These are phyloP conservation scores for Mycena floridula DNA, from an alignment of 768 basidiomycete genomes.

Conservation along the genomic window DNA sequence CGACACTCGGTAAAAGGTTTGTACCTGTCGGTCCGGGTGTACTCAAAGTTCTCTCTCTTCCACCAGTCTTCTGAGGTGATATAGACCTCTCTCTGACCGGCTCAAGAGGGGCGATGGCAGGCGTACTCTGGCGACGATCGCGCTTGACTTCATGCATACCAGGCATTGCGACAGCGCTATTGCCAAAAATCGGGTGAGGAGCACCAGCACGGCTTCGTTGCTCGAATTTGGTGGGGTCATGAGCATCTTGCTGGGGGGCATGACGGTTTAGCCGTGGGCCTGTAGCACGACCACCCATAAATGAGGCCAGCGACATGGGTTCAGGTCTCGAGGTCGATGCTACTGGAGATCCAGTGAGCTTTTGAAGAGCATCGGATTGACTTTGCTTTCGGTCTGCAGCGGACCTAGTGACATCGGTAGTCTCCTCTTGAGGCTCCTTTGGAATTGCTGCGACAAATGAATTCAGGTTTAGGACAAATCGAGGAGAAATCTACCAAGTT, in stretches of 20 bases:
- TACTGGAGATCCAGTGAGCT: slow-evolving; percentile 30
- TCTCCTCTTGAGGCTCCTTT: too few relatives aligned
- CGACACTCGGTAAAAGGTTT: too few relatives aligned
- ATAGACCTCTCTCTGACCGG: slow-evolving; percentile 29
- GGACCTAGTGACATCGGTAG: too few relatives aligned
- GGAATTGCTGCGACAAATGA: too few relatives aligned
- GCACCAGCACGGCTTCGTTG: slow-evolving; percentile 45
- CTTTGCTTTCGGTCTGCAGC: slow-evolving; percentile 30
- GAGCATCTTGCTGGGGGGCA: slow-evolving; percentile 63
- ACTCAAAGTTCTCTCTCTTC: slow-evolving; percentile 46
- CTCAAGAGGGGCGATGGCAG: slow-evolving; percentile 16
- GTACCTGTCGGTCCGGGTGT: too few relatives aligned
- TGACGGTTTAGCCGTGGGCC: slow-evolving; percentile 71
- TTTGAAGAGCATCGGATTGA: slow-evolving; percentile 41
- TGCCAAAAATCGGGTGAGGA: slow-evolving; percentile 74
- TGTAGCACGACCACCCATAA: slow-evolving; percentile 74
- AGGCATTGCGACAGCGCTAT: slow-evolving; percentile 70
- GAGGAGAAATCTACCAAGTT: too few relatives aligned
- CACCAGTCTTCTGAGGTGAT: slow-evolving; percentile 32
- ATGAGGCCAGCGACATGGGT: slow-evolving; percentile 69
- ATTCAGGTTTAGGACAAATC: too few relatives aligned
- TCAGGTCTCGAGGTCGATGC: slow-evolving; percentile 17
- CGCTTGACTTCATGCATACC: slow-evolving; percentile 43
- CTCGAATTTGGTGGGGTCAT: slow-evolving; percentile 61
- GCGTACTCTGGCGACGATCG: slow-evolving; percentile 28